Evolutionary conservation across 2,329 filamentous ascomycete species (phyloP).

Genomic region (Beauveria bassiana): DNA sequence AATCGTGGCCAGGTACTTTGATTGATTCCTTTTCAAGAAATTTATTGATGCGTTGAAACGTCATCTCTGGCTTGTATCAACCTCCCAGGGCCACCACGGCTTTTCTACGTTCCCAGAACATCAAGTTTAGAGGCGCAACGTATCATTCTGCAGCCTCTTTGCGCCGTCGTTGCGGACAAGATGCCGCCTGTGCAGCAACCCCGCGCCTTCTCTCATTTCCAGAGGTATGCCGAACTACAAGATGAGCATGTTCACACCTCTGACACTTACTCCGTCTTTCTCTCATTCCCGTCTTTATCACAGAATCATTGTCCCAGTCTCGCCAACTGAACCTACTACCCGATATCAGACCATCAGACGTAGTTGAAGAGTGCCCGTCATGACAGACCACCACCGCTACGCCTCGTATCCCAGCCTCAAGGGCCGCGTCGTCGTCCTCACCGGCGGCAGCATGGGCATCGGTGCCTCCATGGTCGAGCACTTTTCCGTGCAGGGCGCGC

Average conservation of each 20-base stretch:
- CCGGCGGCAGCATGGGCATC: conserved; percentile 34
- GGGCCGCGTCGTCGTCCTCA: conserved; percentile 29
- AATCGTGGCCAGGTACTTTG: too few relatives aligned
- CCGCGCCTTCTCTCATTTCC: neutral
- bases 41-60: too few relatives aligned
- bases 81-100: neutral
- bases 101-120: neutral
- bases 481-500: conserved; percentile 30
- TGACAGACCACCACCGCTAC: conserved; percentile 1
- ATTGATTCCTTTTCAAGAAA: too few relatives aligned
- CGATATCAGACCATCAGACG: too few relatives aligned
- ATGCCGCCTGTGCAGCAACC: neutral
- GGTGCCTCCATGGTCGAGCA: conserved; percentile 31
- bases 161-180: neutral
- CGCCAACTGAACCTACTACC: too few relatives aligned
- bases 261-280: too few relatives aligned
- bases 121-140: neutral
- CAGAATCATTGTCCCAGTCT: too few relatives aligned
- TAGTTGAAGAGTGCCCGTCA: neutral
- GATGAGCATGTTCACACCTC: neutral
- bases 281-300: neutral
- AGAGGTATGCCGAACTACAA: neutral
- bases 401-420: conserved; percentile 29
- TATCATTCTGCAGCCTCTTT: neutral
- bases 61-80: too few relatives aligned